phyloP scores from a whole-genome alignment of 2,329 filamentous ascomycete species.

The Claviceps arundinis region DNA sequence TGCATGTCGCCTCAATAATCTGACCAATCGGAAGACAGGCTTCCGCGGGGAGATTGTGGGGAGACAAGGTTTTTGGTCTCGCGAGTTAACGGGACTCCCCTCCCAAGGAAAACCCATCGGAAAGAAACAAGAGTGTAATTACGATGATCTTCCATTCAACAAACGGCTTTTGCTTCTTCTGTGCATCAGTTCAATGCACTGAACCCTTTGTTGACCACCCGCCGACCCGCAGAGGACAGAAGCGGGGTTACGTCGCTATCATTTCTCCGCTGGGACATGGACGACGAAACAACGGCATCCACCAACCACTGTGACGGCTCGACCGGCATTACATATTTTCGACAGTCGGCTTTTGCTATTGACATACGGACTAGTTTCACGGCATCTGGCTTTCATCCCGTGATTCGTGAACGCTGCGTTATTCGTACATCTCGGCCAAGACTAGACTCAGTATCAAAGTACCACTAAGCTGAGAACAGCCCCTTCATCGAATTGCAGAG shows the following conservation, averaged over 20 bases:
- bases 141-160: neutral
- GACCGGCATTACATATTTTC: no score
- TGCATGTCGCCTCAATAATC: neutral
- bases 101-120: neutral
- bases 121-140: neutral
- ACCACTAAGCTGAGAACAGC: neutral
- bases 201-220: neutral
- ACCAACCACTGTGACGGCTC: no score
- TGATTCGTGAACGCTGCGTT: neutral
- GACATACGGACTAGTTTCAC: no score
- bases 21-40: neutral
- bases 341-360: no score
- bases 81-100: neutral
- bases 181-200: neutral
- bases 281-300: neutral
- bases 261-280: neutral
- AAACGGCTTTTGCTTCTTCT: neutral
- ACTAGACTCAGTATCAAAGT: neutral
- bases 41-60: neutral
- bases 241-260: neutral
- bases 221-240: neutral
- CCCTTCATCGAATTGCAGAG: neutral
- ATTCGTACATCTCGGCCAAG: neutral
- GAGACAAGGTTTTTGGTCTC: neutral
- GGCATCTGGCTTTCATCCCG: neutral